Conservation (phyloP, 2,329 filamentous ascomycete genomes). For the Piedraia hortae region DNA sequence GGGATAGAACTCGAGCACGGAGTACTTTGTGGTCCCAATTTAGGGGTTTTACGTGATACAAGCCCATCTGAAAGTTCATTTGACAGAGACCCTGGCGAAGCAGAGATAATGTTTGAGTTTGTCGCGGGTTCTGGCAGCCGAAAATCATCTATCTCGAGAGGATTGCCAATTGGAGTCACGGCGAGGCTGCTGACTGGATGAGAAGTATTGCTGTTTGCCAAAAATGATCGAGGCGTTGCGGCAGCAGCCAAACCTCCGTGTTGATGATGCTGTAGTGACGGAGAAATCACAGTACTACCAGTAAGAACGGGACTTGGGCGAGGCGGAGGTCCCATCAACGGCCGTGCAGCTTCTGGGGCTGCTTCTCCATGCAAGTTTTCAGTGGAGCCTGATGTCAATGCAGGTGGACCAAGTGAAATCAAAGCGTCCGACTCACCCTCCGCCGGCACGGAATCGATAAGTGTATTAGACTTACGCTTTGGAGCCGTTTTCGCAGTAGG, state of each 20-base stretch:
- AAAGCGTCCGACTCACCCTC: conserved; percentile 6
- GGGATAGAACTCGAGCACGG: conserved; percentile 14
- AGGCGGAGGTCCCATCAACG: conserved; percentile 29
- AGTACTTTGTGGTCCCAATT: conserved; percentile 29
- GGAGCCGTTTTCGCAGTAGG: too few species aligned
- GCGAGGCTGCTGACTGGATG: conserved; percentile 1
- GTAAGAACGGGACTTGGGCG: conserved; percentile 28
- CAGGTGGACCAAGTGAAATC: too few species aligned
- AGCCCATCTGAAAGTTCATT: conserved; percentile 31
- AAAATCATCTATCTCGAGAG: conserved; percentile 27
- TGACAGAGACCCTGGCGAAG: neutral
- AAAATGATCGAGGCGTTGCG: too few species aligned
- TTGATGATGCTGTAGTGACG: too few species aligned
- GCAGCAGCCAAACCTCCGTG: too few species aligned
- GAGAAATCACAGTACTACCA: neutral
- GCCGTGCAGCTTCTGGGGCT: neutral
- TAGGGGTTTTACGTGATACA: conserved; percentile 36
- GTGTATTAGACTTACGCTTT: conserved; percentile 16
- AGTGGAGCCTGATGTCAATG: too few species aligned
- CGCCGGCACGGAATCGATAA: conserved; percentile 6
- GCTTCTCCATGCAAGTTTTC: too few species aligned
- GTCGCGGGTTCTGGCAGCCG: conserved; percentile 46
- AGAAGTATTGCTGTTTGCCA: conserved; percentile 3
- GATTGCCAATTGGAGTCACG: neutral
- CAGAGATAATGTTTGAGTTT: too few species aligned